phyloP scores from a whole-genome alignment of 129 eudicot species.

The Tagetes erecta region DNA sequence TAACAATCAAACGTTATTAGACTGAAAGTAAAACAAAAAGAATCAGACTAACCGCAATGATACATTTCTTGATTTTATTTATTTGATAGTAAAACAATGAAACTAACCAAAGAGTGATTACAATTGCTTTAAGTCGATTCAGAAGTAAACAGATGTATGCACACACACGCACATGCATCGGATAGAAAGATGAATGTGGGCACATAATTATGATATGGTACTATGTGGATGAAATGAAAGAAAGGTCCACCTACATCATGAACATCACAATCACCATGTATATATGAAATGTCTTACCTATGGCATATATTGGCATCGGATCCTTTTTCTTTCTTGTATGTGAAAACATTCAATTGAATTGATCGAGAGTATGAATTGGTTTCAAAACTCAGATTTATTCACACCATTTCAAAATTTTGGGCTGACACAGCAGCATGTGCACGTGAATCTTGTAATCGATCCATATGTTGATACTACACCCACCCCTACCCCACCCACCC shows the following conservation, averaged over 20 bases:
- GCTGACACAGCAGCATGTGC: constrained; percentile 54
- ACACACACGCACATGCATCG: constrained; percentile 10
- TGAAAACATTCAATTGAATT: constrained; percentile 30
- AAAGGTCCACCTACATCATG: constrained; percentile 31
- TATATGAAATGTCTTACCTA: constrained; percentile 1
- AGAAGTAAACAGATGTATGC: neutral
- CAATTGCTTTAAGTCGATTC: neutral
- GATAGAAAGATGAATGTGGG: neutral
- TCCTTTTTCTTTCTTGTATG: constrained; percentile 26
- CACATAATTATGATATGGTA: constrained; percentile 2
- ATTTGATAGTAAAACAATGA: neutral
- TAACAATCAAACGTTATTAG: neutral
- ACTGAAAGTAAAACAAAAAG: neutral
- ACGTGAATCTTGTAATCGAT: constrained; percentile 38
- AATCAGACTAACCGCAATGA: neutral
- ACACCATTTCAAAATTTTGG: constrained; percentile 38
- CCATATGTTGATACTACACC: constrained; percentile 23
- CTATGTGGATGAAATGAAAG: constrained; percentile 14
- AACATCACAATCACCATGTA: constrained; percentile 11
- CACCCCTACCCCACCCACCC: neutral
- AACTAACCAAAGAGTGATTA: neutral
- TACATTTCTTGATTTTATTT: neutral
- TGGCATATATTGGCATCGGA: constrained; percentile 27
- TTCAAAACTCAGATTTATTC: constrained; percentile 39
- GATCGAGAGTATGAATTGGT: constrained; percentile 23